phyloP scores from a whole-genome alignment of 257 asterid species.

The Gentiana dahurica region DNA sequence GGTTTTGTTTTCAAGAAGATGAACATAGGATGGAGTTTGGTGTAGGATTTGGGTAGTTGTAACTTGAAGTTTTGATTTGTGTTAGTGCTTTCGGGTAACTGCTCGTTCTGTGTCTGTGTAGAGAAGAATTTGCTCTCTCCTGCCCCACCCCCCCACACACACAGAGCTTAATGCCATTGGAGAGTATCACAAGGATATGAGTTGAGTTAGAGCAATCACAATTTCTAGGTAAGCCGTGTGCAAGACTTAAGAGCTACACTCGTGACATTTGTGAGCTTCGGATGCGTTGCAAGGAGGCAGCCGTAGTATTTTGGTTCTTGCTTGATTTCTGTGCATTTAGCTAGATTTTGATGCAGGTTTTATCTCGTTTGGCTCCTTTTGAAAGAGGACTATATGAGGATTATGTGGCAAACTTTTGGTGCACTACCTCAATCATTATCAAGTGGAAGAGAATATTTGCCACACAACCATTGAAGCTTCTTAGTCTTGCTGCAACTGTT shows the following conservation, averaged over 20 bases:
- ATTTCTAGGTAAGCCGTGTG: not conserved
- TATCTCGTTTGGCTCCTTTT: slow-evolving; percentile 89
- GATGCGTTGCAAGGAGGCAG: not conserved
- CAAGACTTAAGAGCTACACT: not conserved
- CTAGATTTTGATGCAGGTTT: slow-evolving; percentile 58
- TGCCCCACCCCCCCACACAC: too few species aligned
- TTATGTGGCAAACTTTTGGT: slow-evolving; percentile 98
- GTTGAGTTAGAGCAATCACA: too few species aligned
- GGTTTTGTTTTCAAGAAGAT: too few species aligned
- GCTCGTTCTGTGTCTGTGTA: too few species aligned
- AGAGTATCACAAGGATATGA: too few species aligned
- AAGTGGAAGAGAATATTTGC: slow-evolving; percentile 93
- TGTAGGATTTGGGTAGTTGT: too few species aligned
- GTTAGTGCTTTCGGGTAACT: too few species aligned
- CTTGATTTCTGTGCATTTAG: not conserved
- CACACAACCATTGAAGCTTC: slow-evolving; percentile 49
- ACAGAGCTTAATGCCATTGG: too few species aligned
- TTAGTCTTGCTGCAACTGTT: slow-evolving; percentile 69
- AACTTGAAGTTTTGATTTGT: too few species aligned
- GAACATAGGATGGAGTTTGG: too few species aligned
- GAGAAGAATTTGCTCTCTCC: too few species aligned
- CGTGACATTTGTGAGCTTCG: not conserved
- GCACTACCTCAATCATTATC: slow-evolving; percentile 64
- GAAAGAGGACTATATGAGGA: slow-evolving; percentile 99
- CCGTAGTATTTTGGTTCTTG: not conserved